Evolutionary conservation across 2,329 filamentous ascomycete genomes (phyloP), one percentile per base, ranked within the genome.

Genomic region (Claviceps arundinis): DNA sequence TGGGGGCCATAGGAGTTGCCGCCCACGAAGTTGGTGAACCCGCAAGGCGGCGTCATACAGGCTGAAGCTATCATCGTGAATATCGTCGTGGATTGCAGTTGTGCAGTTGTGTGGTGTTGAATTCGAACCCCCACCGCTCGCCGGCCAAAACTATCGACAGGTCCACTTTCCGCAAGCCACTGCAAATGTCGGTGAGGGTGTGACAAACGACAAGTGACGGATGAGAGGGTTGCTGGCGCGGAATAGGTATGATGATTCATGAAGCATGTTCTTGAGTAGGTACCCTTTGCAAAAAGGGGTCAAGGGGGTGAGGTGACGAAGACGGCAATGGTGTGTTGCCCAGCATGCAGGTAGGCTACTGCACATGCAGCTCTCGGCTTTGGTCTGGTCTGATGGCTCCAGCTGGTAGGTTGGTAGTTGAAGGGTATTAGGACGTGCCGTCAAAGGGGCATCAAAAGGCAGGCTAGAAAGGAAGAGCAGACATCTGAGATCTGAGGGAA

Each of bases 131-230:
- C 50, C 47, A 48, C 47, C 40, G 50, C 37, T 34, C 38, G 16
- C 37, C 34, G 43, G 47, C 47, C 50, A 47, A 50, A 50, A 46
- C 38, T 37, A 45, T 26, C 50, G 42, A 42, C 30, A 40, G 46
- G 37, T 52, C 53, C 53, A 52, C 50, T 37, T 37, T 24, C 16
- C 2, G 47, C 50, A 47, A 47, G 47, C 52, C 41, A 43, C 47
- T 22, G 41, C 19, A 54, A 54, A 54, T 52, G 50, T 54, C 53
- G 53, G 53, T 54, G 50, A 52, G 50, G 30, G 30, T 34, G 9
- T 46, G 22, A 50, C 14, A n/a, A n/a, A 16, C 14, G n/a, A 48
- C n/a, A 9, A 19, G 37, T 2, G 3, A 49, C 24, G 24, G 5
- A 48, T 30, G 24, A 40, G 26, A n/a, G 37, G 22, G 11, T 14